These are phyloP conservation scores for Monosporascus ibericus DNA, from an alignment of 2,329 filamentous ascomycete species.

Conservation along the genomic window DNA sequence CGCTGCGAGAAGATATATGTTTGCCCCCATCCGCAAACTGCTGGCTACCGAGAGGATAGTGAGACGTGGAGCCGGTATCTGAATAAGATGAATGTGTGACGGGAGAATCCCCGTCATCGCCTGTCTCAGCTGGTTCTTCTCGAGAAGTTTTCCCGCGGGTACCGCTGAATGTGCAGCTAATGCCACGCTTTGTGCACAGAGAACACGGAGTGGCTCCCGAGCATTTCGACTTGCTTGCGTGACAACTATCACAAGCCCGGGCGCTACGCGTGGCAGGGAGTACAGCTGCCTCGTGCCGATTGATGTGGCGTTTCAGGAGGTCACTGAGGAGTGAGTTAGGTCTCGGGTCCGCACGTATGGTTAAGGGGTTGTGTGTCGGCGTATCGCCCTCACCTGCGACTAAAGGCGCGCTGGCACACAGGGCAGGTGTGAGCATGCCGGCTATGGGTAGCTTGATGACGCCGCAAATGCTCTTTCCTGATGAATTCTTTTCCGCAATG, in stretches of 20 bases:
- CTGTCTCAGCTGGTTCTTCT: background rate
- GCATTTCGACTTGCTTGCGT: background rate
- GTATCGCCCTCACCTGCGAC: background rate
- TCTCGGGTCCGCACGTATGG: background rate
- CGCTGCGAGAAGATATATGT: background rate
- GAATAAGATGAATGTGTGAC: too few species aligned
- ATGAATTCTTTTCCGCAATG: slow-evolving; percentile 2
- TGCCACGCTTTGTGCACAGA: background rate
- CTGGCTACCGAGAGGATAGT: too few species aligned
- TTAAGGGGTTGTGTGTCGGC: too few species aligned
- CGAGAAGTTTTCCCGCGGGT: background rate
- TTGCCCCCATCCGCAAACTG: too few species aligned
- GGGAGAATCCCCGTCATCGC: background rate
- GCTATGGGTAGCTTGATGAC: slow-evolving; percentile 2
- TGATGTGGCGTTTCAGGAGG: background rate
- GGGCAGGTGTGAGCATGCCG: background rate
- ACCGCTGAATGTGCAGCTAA: background rate
- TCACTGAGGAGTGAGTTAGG: background rate
- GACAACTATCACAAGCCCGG: slow-evolving; percentile 1
- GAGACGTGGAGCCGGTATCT: too few species aligned
- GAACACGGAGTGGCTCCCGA: background rate
- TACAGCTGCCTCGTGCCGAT: background rate
- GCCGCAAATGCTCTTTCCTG: slow-evolving; percentile 3
- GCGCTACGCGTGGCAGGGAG: background rate
- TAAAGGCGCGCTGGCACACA: slow-evolving; percentile 1